Evolutionary conservation across 495 filamentous ascomycete genomes (phyloP).

Genomic region (Hyaloscypha bicolor): DNA sequence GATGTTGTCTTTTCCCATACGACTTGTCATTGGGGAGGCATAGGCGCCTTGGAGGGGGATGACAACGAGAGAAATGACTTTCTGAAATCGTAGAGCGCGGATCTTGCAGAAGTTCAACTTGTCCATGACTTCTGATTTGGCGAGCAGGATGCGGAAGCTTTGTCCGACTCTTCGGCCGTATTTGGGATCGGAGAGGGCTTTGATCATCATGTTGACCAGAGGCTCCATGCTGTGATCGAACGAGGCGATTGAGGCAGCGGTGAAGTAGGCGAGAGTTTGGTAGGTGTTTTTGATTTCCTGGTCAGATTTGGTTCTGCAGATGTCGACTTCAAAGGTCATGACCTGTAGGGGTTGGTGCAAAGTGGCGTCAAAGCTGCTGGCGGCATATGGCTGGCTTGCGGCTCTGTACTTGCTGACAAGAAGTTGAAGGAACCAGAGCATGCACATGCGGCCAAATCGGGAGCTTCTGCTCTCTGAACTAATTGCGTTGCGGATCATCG

Average conservation of each 20-base stretch:
- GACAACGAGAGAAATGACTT: constrained; percentile 11
- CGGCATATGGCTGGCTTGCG: neutral
- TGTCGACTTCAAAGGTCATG: neutral
- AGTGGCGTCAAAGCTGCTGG: neutral
- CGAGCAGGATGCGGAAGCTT: constrained; percentile 38
- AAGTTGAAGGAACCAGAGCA: constrained; percentile 26
- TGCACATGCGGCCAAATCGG: constrained; percentile 9
- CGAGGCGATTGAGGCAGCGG: constrained; percentile 16
- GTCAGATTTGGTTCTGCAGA: neutral
- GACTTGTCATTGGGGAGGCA: neutral
- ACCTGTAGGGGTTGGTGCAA: neutral
- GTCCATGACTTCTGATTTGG: constrained; percentile 37
- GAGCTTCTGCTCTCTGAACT: constrained; percentile 7
- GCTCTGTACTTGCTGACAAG: constrained; percentile 29
- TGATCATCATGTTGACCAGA: constrained; percentile 23
- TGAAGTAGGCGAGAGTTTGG: constrained; percentile 23
- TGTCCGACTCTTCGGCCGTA: constrained; percentile 36
- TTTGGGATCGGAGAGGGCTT: constrained; percentile 12
- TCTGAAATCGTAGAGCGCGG: constrained; percentile 16
- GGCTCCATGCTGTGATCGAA: neutral
- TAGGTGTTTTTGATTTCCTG: constrained; percentile 14
- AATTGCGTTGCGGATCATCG: constrained; percentile 22
- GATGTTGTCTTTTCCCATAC: constrained; percentile 23
- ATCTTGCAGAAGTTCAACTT: constrained; percentile 38
- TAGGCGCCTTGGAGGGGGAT: neutral